Percentiles rank a stretch among this genome's conserved stretches.
Conservation (phyloP, 2,329 filamentous ascomycete species). For the Phyllosticta citriasiana region DNA sequence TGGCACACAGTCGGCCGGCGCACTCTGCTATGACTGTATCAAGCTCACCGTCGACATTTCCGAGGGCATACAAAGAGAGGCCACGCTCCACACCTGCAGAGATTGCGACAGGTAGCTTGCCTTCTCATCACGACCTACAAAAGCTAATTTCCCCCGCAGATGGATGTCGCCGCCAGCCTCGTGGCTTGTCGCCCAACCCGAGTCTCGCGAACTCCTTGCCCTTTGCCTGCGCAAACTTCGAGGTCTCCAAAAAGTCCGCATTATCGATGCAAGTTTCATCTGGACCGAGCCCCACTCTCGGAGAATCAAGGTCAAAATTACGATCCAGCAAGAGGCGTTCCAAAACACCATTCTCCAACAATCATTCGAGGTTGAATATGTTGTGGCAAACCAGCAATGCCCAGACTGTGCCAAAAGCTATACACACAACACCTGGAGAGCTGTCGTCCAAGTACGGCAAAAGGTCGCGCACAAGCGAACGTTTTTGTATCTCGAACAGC, state of each 20-base stretch:
- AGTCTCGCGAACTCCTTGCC: conserved; percentile 86
- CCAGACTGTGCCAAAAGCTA: conserved; percentile 92
- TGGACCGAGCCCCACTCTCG: conserved; percentile 98
- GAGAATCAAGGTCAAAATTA: conserved; percentile 88
- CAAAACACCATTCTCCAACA: conserved; percentile 72
- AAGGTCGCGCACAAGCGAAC: conserved; percentile 94
- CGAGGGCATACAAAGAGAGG: conserved; percentile 81
- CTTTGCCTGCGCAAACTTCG: conserved; percentile 82
- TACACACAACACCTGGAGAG: conserved; percentile 91
- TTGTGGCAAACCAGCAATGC: conserved; percentile 87
- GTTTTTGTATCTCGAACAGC: conserved; percentile 76
- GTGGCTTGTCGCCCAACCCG: conserved; percentile 76
- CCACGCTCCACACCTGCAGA: conserved; percentile 78
- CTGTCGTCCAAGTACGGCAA: conserved; percentile 87
- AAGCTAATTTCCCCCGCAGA: conserved; percentile 15
- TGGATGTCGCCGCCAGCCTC: conserved; percentile 80
- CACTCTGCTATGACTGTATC: conserved; percentile 91
- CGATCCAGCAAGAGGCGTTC: conserved; percentile 65
- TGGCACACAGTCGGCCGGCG: conserved; percentile 59
- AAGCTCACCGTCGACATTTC: conserved; percentile 93
- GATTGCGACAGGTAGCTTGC: conserved; percentile 60
- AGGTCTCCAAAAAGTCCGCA: conserved; percentile 78
- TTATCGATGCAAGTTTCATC: conserved; percentile 92
- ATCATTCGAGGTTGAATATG: conserved; percentile 87
- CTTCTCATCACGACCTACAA: conserved; percentile 5